These are phyloP conservation scores for Mycoemilia scoparia DNA, from an alignment of 192 early-diverging fungal genomes.

Conservation along the genomic window DNA sequence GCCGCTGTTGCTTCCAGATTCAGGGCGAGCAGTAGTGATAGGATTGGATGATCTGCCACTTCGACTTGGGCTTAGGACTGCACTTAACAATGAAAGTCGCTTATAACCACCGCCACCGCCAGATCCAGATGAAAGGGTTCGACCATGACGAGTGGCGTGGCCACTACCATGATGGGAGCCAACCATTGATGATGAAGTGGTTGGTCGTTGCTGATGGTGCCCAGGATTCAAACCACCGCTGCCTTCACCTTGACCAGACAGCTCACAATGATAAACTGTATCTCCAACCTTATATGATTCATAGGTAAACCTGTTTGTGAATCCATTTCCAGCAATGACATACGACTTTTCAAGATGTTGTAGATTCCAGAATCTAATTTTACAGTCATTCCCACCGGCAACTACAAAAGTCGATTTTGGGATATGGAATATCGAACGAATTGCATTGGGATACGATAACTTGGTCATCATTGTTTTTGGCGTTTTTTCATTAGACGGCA, in stretches of 20 bases:
- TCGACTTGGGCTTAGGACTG: constrained; percentile 2
- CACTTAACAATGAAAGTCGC: constrained; percentile 2
- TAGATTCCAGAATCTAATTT: constrained; percentile 72
- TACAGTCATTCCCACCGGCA: constrained; percentile 64
- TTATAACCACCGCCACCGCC: constrained; percentile 1
- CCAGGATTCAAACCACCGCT: too few species aligned
- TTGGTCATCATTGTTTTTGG: too few species aligned
- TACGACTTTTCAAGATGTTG: constrained; percentile 48
- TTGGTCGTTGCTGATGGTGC: too few species aligned
- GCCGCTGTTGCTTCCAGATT: neutral
- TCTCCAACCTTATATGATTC: constrained; percentile 19
- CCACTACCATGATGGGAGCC: neutral
- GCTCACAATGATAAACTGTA: constrained; percentile 26
- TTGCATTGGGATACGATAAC: too few species aligned
- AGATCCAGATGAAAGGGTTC: constrained; percentile 1
- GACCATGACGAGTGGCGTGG: neutral
- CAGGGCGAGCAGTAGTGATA: constrained; percentile 2
- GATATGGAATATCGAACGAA: too few species aligned
- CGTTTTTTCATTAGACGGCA: too few species aligned
- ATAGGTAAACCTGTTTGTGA: constrained; percentile 9
- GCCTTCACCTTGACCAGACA: constrained; percentile 6
- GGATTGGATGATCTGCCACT: constrained; percentile 12
- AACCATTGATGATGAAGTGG: constrained; percentile 6
- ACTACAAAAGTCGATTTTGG: constrained; percentile 44
- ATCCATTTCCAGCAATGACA: constrained; percentile 40